phyloP scores from a whole-genome alignment of 106 monocot species.

The Dendrobium chrysotoxum region DNA sequence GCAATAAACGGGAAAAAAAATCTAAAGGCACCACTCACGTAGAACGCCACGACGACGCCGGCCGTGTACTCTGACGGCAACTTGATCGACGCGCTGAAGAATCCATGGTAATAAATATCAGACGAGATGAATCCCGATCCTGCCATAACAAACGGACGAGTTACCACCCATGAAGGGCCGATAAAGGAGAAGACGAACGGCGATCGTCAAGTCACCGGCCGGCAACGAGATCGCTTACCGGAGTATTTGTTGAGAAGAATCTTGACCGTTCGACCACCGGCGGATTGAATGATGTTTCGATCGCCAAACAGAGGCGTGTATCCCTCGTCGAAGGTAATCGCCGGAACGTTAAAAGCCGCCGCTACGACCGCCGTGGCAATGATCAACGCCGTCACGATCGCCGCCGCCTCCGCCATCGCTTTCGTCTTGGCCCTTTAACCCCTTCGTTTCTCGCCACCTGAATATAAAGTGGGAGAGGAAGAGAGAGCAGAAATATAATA shows the following conservation, averaged over 20 bases:
- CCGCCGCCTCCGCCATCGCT: not conserved
- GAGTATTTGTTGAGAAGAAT: conserved; percentile 44
- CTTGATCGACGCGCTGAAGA: conserved; percentile 22
- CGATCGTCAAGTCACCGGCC: too few relatives aligned
- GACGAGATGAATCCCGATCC: conserved; percentile 22
- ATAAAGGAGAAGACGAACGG: not conserved
- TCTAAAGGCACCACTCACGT: conserved; percentile 6
- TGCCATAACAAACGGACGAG: not conserved
- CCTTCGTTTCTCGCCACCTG: not conserved
- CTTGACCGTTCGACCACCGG: conserved; percentile 25
- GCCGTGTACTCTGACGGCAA: conserved; percentile 20
- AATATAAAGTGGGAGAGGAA: conserved; percentile 4
- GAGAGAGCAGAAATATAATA: not conserved
- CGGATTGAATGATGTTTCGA: conserved; percentile 32
- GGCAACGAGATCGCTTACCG: conserved; percentile 12
- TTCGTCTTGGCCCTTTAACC: not conserved
- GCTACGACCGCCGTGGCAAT: not conserved
- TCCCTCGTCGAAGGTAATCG: conserved; percentile 43
- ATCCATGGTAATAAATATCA: conserved; percentile 18
- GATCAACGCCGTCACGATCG: not conserved
- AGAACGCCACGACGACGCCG: conserved; percentile 24
- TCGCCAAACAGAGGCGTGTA: conserved; percentile 41
- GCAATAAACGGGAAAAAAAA: not conserved
- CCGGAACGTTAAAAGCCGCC: conserved; percentile 14
- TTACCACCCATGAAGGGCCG: not conserved